Conservation (phyloP, 257 asterid genomes). For the Capsicum pubescens region DNA sequence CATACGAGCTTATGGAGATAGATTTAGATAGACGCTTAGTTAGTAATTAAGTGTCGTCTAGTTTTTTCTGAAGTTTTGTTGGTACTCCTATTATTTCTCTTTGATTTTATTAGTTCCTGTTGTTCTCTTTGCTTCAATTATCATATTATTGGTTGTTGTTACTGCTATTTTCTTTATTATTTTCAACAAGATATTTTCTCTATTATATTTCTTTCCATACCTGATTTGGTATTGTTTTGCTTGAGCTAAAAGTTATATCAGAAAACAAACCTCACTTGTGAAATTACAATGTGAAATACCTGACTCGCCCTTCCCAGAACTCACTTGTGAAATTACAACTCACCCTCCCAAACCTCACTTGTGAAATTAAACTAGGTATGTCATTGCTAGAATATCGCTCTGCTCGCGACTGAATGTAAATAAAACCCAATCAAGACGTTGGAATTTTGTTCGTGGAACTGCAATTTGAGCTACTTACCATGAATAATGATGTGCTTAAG, state of each 20-base stretch:
- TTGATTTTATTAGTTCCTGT: no score
- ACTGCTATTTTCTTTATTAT: no score
- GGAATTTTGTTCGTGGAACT: neutral
- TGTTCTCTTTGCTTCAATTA: no score
- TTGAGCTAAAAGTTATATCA: neutral
- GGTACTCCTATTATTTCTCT: neutral
- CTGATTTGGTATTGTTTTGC: neutral
- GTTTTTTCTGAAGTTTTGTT: no score
- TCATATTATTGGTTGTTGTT: no score
- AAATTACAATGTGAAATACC: no score
- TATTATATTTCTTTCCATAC: neutral
- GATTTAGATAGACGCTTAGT: neutral
- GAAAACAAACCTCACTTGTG: neutral
- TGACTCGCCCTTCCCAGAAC: neutral
- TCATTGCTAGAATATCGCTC: neutral
- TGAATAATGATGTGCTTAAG: neutral
- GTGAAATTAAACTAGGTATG: neutral
- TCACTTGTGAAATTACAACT: neutral
- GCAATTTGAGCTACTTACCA: neutral
- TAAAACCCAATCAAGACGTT: neutral
- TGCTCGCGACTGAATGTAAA: neutral
- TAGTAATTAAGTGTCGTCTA: no score
- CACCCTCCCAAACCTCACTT: neutral
- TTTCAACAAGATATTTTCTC: neutral
- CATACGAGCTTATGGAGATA: neutral